Conservation (phyloP, 2,329 filamentous ascomycete species). For the Helicocarpus griseus region DNA sequence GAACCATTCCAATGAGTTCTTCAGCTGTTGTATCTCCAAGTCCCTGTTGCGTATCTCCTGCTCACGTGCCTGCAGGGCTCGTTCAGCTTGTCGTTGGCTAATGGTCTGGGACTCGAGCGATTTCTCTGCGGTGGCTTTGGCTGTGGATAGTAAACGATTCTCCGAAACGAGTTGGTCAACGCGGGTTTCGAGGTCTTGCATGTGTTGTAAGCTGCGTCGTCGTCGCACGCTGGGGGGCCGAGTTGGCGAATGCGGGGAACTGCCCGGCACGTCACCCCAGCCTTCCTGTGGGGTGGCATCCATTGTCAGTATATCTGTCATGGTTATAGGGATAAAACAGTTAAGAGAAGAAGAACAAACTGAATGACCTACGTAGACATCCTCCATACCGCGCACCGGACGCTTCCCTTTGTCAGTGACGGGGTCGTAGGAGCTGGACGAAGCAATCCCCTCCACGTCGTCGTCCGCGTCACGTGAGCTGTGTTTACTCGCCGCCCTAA, state of each 20-base stretch:
- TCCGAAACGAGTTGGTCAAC: slow-evolving; percentile 73
- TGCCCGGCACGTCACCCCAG: slow-evolving; percentile 69
- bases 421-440: slow-evolving; percentile 56
- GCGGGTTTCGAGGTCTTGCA: slow-evolving; percentile 73
- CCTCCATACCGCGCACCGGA: slow-evolving; percentile 72
- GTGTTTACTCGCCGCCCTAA: slow-evolving; percentile 56
- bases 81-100: slow-evolving; percentile 45
- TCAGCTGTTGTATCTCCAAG: slow-evolving; percentile 73
- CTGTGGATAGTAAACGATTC: slow-evolving; percentile 68
- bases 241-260: slow-evolving; percentile 75
- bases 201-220: slow-evolving; percentile 92
- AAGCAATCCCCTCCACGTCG: slow-evolving; percentile 28
- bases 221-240: slow-evolving; percentile 92
- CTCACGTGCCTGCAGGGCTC: slow-evolving; percentile 54
- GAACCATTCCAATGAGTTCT: slow-evolving; percentile 66
- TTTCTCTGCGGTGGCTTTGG: slow-evolving; percentile 60
- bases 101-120: slow-evolving; percentile 47
- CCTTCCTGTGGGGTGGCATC: slow-evolving; percentile 58
- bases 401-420: slow-evolving; percentile 80
- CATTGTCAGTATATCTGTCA: not conserved
- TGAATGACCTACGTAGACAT: slow-evolving; percentile 73
- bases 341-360: slow-evolving; percentile 17
- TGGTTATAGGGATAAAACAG: not conserved
- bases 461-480: slow-evolving; percentile 12
- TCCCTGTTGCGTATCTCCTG: slow-evolving; percentile 71